Conservation (phyloP, 2,329 filamentous ascomycete genomes). For the Fusarium austroafricanum region DNA sequence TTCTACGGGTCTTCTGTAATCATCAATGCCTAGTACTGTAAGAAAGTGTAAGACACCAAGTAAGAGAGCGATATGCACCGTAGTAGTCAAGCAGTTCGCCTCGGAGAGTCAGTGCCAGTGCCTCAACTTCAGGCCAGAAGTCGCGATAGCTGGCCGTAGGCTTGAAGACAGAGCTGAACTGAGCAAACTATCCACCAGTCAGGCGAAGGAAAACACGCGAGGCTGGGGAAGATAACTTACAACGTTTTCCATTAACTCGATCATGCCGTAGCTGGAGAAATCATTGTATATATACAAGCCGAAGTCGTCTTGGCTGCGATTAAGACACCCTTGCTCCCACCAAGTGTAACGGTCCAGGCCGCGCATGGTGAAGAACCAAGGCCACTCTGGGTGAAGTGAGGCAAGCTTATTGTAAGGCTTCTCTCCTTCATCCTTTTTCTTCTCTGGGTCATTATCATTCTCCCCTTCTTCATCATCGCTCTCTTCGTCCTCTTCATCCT, state of each 20-base stretch:
- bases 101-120: conserved; percentile 27
- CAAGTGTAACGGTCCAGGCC: conserved; percentile 28
- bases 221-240: conserved; percentile 19
- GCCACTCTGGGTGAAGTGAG: conserved; percentile 32
- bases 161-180: conserved; percentile 46
- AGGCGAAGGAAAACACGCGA: neutral
- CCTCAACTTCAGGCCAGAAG: conserved; percentile 42
- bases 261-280: conserved; percentile 52
- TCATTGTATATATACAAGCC: conserved; percentile 58
- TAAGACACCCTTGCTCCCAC: conserved; percentile 38
- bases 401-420: conserved; percentile 29
- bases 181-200: conserved; percentile 44
- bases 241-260: conserved; percentile 58
- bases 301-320: conserved; percentile 53
- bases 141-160: conserved; percentile 28
- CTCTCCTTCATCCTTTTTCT: neutral
- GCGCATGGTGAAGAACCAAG: conserved; percentile 32
- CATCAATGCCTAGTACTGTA: conserved; percentile 15
- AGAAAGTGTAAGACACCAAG: neutral
- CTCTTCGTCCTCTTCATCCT: neutral
- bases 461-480: neutral
- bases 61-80: neutral
- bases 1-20: neutral
- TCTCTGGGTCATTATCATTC: neutral
- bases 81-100: conserved; percentile 4